Base-by-base conservation (phyloP, 441 rosid genomes). In the Rhodomyrtus psidioides region DNA sequence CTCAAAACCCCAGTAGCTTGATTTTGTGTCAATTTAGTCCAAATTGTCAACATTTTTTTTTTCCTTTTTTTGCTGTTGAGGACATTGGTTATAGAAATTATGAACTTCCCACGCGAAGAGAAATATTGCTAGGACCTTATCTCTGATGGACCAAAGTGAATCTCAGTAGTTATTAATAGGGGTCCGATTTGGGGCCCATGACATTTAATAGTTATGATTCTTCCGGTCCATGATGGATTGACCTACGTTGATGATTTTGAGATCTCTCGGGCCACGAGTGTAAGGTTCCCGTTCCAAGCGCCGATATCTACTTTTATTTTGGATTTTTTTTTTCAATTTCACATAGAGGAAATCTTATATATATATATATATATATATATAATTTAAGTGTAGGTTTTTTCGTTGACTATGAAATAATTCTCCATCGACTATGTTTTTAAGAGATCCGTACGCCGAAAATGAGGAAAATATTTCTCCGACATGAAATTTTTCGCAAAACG, bases 391-490 rank as follows among this genome's bases (percentile, higher is more conserved):
- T 30, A 17, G 1, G 12, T 30, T 62, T 62, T 60, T 12, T 1
- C 1, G 9, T 9, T 62, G 12, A 4, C 1, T 17, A 16, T 62
- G 13, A 62, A 17, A 62, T 17, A 6, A 9, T 62, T 62, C 24
- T 16, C 12, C 17, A 0, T 30, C 0, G 2, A 30, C 19, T 30
- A 15, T 60, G 4, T 28, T 27, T 60, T 28, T 28, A 60, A 60
- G 23, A 6, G 28, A 60, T 28, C 0, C 1, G 27, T 15, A 60
- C 1, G 6, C 14, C 8, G 12, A 4, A 60, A 30, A 28, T 15
- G 0, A 60, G 21, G 28, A 60, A 27, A 59, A 27, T 2, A 28
- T 0, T 2, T 57, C 9, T 28, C 5, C 1, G 0, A 17, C 21
- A 0, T 16, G 9, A 62, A 62, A 2, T 9, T 62, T 28, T 62